Evolutionary conservation across 2,329 filamentous ascomycete genomes (phyloP), one percentile per base, ranked within the genome.

Genomic region (Penicillium sp.): DNA sequence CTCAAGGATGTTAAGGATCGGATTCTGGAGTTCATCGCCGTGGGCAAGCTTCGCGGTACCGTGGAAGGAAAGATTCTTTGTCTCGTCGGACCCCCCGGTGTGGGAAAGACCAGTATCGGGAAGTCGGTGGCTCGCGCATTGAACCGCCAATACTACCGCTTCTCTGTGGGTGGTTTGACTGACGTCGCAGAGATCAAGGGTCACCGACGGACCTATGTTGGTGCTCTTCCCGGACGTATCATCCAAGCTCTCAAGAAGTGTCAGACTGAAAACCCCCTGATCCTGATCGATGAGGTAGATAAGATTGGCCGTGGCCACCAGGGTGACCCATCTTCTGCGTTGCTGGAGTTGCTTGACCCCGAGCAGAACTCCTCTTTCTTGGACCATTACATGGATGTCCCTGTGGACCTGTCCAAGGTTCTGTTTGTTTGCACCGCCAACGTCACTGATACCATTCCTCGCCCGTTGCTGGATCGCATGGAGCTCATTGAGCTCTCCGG

Each of bases 171-270:
- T 70, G 94, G 94, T 65, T 82, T 99, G 63, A 96, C 93, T 4
- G 94, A 99, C 75, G 95, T 99, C 60, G 94, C 94, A 18, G 94
- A 99, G 73, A 97, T 99, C 81, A 99, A 99, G 79, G 94, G 94
- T 49, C 94, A 99, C 73, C 85, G 94, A 67, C 85, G 94, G 66
- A 99, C 94, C 2, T 99, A 99, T 66, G 94, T 99, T 51, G 94
- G 95, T 59, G 94, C 94, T 25, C 79, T 99, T 33, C 94, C 94
- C 4, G 95, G 94, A 49, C 89, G 95, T 56, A 96, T 99, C 70
- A 97, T 99, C 59, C 95, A 99, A 75, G 94, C 94, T 1, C 79
- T 99, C 68, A 99, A 99, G 82, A 99, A 99, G 76, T 97, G 93
- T 72, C 92, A 97, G 77, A 99, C 94, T 0, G 95, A 99, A 76